Percentiles rank a stretch among this genome's conserved stretches.
Evolutionary conservation across 495 filamentous ascomycete species (phyloP).

Genomic region (Neurospora tetrasperma): DNA sequence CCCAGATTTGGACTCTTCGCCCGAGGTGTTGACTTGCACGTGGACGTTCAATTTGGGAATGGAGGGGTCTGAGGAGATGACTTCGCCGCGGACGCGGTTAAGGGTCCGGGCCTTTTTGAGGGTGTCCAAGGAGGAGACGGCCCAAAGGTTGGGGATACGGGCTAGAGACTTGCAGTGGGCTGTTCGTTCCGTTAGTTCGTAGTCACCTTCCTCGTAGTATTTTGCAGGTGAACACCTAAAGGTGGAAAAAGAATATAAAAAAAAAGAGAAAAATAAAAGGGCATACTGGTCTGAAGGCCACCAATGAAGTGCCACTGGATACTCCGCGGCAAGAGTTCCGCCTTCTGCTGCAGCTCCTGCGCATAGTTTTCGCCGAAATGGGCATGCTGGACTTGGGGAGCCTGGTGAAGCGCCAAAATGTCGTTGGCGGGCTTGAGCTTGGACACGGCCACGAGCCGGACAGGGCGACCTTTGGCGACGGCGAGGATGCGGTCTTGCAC

Average conservation of each 20-base stretch:
- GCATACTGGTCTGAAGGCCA: conserved; percentile 57
- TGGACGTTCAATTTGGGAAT: conserved; percentile 55
- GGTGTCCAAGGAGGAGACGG: conserved; percentile 80
- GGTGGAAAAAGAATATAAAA: too few species aligned
- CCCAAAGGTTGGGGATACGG: conserved; percentile 81
- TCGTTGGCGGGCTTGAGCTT: conserved; percentile 89
- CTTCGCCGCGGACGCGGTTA: conserved; percentile 60
- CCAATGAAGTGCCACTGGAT: conserved; percentile 97
- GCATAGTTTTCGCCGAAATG: conserved; percentile 98
- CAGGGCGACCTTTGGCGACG: conserved; percentile 35
- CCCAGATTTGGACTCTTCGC: conserved; percentile 77
- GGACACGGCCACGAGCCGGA: conserved; percentile 85
- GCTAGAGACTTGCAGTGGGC: conserved; percentile 89
- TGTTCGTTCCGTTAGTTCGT: conserved; percentile 4
- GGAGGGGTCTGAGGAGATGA: conserved; percentile 25
- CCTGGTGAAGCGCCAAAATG: conserved; percentile 68
- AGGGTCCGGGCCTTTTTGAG: conserved; percentile 76
- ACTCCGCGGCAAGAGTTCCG: conserved; percentile 58
- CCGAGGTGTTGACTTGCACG: conserved; percentile 91
- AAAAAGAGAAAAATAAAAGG: too few species aligned
- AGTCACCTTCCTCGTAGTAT: too few species aligned
- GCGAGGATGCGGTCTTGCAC: conserved; percentile 35
- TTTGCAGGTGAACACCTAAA: too few species aligned
- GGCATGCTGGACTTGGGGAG: conserved; percentile 42
- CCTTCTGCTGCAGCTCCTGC: conserved; percentile 85